A percentile compares a stretch with the other conserved stretches of the same genome.
Evolutionary conservation across 495 filamentous ascomycete genomes (phyloP).

Genomic region (Pseudomonodictys pantanalensis): DNA sequence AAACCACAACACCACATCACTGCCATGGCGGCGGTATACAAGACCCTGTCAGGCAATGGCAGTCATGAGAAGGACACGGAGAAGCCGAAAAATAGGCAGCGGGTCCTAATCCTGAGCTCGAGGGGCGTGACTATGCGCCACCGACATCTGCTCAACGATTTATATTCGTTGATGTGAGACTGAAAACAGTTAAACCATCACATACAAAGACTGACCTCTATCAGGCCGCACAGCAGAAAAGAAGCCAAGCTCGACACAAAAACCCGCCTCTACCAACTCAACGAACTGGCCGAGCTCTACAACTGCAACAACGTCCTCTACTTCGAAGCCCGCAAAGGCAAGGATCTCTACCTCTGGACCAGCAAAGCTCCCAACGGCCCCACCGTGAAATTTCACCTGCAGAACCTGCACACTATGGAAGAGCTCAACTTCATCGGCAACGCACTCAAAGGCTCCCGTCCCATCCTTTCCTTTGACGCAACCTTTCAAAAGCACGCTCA

Average conservation of each 20-base stretch:
- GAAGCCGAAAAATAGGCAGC: constrained; percentile 62
- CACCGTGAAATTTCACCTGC: constrained; percentile 79
- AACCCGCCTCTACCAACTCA: constrained; percentile 86
- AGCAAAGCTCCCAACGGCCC: constrained; percentile 93
- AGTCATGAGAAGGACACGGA: constrained; percentile 40
- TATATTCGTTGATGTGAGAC: constrained; percentile 67
- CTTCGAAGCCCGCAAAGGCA: constrained; percentile 91
- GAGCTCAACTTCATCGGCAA: constrained; percentile 97
- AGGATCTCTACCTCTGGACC: constrained; percentile 93
- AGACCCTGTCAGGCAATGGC: constrained; percentile 69
- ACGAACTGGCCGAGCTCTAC: constrained; percentile 95
- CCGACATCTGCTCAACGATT: constrained; percentile 86
- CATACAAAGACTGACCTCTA: no score
- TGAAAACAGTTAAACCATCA: no score
- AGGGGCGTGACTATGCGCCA: constrained; percentile 72
- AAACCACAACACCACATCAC: neutral
- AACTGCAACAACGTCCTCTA: constrained; percentile 98
- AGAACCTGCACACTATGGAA: constrained; percentile 89
- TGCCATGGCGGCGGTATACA: constrained; percentile 92
- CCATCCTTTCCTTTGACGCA: constrained; percentile 88
- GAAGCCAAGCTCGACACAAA: constrained; percentile 97
- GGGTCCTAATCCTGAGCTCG: constrained; percentile 73
- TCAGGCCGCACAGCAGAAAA: constrained; percentile 77
- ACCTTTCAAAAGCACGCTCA: constrained; percentile 75
- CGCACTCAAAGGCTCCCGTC: constrained; percentile 90